A percentile compares a stretch with the other conserved stretches of the same genome.
These are phyloP conservation scores for Brettanomyces sp. DNA, from an alignment of 805 yeast genomes.

Conservation along the genomic window DNA sequence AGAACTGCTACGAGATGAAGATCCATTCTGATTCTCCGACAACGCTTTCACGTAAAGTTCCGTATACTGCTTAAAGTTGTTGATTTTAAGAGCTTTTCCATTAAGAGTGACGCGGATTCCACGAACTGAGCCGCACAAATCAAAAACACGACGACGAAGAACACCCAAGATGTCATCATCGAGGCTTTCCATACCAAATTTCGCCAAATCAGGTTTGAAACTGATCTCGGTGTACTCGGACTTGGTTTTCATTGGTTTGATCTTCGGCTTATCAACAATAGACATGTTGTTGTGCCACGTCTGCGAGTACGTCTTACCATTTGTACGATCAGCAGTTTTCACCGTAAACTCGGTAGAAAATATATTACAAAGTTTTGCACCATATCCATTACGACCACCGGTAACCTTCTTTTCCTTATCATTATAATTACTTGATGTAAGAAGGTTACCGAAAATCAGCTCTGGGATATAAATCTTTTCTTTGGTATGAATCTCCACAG, in stretches of 20 bases:
- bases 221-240: slow-evolving; percentile 80
- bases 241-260: slow-evolving; percentile 46
- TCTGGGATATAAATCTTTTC: slow-evolving; percentile 94
- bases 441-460: slow-evolving; percentile 86
- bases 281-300: slow-evolving; percentile 86
- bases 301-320: slow-evolving; percentile 61
- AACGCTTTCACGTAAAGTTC: slow-evolving; percentile 82
- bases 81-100: slow-evolving; percentile 59
- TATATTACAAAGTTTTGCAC: slow-evolving; percentile 95
- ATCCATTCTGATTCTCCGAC: slow-evolving; percentile 35
- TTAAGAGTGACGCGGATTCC: slow-evolving; percentile 74
- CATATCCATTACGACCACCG: slow-evolving; percentile 98
- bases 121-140: slow-evolving; percentile 86
- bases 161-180: slow-evolving; percentile 82
- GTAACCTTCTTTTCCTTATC: slow-evolving; percentile 92
- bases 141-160: slow-evolving; percentile 87
- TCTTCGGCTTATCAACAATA: slow-evolving; percentile 64
- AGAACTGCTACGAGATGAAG: neutral
- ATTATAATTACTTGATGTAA: slow-evolving; percentile 93
- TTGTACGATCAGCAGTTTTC: slow-evolving; percentile 76
- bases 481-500: slow-evolving; percentile 84
- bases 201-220: slow-evolving; percentile 77
- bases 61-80: slow-evolving; percentile 76
- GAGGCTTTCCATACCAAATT: slow-evolving; percentile 76
- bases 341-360: slow-evolving; percentile 80